Base-by-base conservation (phyloP, 2,329 filamentous ascomycete genomes). In the Ophiobolus disseminans region DNA sequence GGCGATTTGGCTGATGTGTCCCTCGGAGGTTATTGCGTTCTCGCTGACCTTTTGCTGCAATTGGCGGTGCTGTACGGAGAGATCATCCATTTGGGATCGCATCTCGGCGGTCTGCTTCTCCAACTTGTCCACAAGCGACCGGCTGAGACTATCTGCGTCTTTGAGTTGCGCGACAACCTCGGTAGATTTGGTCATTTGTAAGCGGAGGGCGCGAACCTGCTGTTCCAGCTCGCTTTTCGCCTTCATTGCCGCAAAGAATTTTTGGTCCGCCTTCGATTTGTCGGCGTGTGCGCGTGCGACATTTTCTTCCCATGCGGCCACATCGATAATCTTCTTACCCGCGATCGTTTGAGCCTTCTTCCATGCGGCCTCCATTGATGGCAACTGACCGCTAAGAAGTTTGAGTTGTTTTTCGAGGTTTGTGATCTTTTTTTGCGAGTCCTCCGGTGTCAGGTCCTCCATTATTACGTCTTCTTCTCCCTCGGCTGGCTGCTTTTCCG, bases 221-320 rank as follows among this genome's bases (percentile, higher is more conserved):
- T 84, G 81, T 48, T 91, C 88, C 40, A 91, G 83, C 35, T 89
- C 87, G 66, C 97, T 93, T 67, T 93, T 95, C 60, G 92, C 88
- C 70, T 96, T 97, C 80, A 96, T 91, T 7, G 92, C 91, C 1
- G 90, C 90, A 72, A 97, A 97, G 70, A 96, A 99, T 74, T 97
- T 97, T 68, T 97, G 93, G 66, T 99, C 94, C 1, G 93, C 93
- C 74, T 97, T 97, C 57, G 88, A 86, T 77, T 99, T 99, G 74
- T 99, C 91, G 0, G 91, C 90, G 31, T 84, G 85, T 16, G 95
- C 77, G 19, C 89, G 80, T 14, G 84, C 77, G 28, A 93, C 79
- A 54, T 88, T 89, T 47, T 96, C 91, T 75, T 97, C 92, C 67
- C 91, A 78, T 3, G 82, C 80, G 5, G 81, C 78, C 42, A 89